Evolutionary conservation across 176 grass and related monocot genomes (phyloP).

Genomic region (Rhipidocladum racemiflorum): DNA sequence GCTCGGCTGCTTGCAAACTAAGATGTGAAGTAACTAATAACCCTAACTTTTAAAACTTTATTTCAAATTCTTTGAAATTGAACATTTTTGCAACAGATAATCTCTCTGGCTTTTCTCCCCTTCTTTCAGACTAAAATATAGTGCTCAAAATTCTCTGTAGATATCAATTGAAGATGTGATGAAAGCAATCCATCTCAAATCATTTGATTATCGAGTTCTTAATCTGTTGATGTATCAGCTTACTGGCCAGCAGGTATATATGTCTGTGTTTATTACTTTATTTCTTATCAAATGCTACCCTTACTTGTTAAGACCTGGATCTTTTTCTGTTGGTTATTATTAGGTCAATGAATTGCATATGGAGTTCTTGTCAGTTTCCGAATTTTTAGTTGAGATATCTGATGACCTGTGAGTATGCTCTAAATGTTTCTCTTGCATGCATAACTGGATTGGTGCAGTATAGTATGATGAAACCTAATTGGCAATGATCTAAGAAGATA

Average conservation of each 20-base stretch:
- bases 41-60: background rate
- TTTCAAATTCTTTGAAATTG: background rate
- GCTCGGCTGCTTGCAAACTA: background rate
- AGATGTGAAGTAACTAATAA: background rate
- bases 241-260: conserved; percentile 64
- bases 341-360: conserved; percentile 92
- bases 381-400: conserved; percentile 93
- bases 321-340: conserved; percentile 23
- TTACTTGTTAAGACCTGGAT: background rate
- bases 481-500: background rate
- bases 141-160: conserved; percentile 36
- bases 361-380: conserved; percentile 91
- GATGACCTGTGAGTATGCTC: conserved; percentile 87
- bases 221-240: conserved; percentile 82
- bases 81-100: background rate
- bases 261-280: background rate
- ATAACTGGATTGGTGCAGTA: background rate
- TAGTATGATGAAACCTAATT: background rate
- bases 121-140: conserved; percentile 22
- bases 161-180: conserved; percentile 76
- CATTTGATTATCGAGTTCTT: conserved; percentile 93
- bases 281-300: background rate
- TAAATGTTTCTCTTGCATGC: conserved; percentile 23
- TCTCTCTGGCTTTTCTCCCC: background rate
- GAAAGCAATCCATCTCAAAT: conserved; percentile 84